Evolutionary conservation across 2,329 filamentous ascomycete species (phyloP).

Genomic region (Verticillium longisporum): DNA sequence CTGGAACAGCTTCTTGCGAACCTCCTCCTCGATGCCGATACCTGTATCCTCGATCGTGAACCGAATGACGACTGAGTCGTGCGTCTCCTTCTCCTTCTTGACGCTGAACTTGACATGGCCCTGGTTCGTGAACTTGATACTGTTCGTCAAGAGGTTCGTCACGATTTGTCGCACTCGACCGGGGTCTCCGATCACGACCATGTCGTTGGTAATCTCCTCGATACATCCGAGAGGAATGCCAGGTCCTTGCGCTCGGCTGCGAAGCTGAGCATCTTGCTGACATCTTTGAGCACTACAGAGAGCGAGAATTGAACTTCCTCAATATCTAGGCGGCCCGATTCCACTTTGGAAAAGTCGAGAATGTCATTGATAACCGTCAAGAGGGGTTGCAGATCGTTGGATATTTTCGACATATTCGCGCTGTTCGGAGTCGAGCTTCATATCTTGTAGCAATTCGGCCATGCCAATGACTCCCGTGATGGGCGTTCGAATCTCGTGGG

Average conservation of each 20-base stretch:
- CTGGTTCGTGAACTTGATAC: slow-evolving; percentile 67
- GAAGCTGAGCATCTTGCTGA: slow-evolving; percentile 82
- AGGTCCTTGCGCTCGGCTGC: slow-evolving; percentile 76
- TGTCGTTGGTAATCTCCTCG: slow-evolving; percentile 56
- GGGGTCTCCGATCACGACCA: slow-evolving; percentile 82
- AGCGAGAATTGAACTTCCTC: slow-evolving; percentile 77
- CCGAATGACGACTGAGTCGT: slow-evolving; percentile 58
- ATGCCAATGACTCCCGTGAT: slow-evolving; percentile 78
- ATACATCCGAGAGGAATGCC: slow-evolving; percentile 60
- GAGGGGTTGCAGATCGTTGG: slow-evolving; percentile 70
- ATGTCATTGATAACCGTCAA: slow-evolving; percentile 90
- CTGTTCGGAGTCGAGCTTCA: slow-evolving; percentile 61
- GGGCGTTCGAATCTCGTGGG: slow-evolving; percentile 71
- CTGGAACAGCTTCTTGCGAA: slow-evolving; percentile 65
- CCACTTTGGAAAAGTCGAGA: slow-evolving; percentile 81
- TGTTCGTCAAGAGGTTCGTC: slow-evolving; percentile 71
- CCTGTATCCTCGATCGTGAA: slow-evolving; percentile 73
- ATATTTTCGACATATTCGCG: slow-evolving; percentile 72
- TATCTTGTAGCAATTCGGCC: slow-evolving; percentile 67
- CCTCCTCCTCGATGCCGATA: slow-evolving; percentile 75
- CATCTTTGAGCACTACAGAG: slow-evolving; percentile 67
- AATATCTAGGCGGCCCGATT: slow-evolving; percentile 69
- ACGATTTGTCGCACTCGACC: slow-evolving; percentile 78
- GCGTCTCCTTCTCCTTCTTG: slow-evolving; percentile 54
- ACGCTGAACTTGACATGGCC: slow-evolving; percentile 63